Base-by-base conservation (phyloP, 2,329 filamentous ascomycete genomes). In the Chaetomium strumarium region DNA sequence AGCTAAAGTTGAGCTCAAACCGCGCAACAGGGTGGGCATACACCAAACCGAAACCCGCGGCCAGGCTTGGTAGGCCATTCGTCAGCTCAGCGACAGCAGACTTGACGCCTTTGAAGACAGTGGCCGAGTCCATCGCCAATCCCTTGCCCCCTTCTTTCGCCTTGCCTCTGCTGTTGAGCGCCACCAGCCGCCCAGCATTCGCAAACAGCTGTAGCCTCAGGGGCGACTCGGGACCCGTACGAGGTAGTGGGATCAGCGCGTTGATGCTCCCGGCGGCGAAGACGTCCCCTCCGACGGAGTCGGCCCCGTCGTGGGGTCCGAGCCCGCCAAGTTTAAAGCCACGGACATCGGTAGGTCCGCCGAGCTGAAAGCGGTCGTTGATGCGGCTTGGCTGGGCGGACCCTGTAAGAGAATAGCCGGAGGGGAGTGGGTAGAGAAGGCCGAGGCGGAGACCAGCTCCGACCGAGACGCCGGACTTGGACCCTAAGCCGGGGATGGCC, bases 351-450 rank as follows among this genome's bases (percentile, higher is more conserved):
- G 90, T 96, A 3, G 93, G 92, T 0, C 93, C 93, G 40, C 93
- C 93, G 31, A 99, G 86, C 64, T 90, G 84, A 74, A 99, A 99
- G 41, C 93, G 89, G 68, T 99, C 93, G 66, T 95, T 96, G 64
- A 97, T 80, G 30, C 89, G 83, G 60, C 88, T 95, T 5, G 85
- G 81, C 20, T 79, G 75, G 0, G 85, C 78, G 17, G 73, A 72
- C 45, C 74, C 73, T 16, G 70, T 63, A 48, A 76, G 62, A 14
- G 72, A 68, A 60, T 77, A 80, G 7, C 82, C 82, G 8, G 86
- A 72, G 1, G 88, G 79, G 14, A 99, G 75, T 1, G 93, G 93
- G 66, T 86, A 95, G 9, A 99, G 76, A 45, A 96, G 67, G 34
- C 93, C 93, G 17, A 87, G 81, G 47, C 92, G 81, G 51, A 97